Conservation (phyloP, 306 rosid species). For the Castanea mollissima region DNA sequence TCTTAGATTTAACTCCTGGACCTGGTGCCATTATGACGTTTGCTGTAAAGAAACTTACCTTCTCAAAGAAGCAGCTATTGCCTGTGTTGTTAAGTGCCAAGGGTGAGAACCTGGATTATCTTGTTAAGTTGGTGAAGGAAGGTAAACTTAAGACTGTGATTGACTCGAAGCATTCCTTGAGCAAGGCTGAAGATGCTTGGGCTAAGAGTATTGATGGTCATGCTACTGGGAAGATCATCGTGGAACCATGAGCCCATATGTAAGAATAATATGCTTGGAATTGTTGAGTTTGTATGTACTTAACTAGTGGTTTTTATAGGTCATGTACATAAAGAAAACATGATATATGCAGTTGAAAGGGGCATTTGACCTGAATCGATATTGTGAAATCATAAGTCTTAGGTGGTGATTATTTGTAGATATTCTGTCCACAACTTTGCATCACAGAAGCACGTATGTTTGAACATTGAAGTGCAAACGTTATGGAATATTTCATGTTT, state of each 20-base stretch:
- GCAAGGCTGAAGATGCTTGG: slow-evolving; percentile 78
- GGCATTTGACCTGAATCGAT: no score
- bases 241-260: slow-evolving; percentile 28
- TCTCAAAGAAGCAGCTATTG: slow-evolving; percentile 58
- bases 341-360: no score
- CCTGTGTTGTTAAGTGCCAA: slow-evolving; percentile 23
- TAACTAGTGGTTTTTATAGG: neutral
- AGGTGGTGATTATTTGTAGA: no score
- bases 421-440: no score
- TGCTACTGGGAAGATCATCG: slow-evolving; percentile 72
- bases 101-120: slow-evolving; percentile 44
- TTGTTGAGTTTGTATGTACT: neutral
- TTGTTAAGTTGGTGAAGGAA: slow-evolving; percentile 47
- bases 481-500: no score
- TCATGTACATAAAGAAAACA: no score
- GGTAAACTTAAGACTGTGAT: slow-evolving; percentile 56
- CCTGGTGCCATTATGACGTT: slow-evolving; percentile 16
- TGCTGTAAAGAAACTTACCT: slow-evolving; percentile 45
- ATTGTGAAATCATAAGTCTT: no score
- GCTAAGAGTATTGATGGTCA: slow-evolving; percentile 67
- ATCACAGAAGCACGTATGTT: no score
- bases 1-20: slow-evolving; percentile 54
- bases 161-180: slow-evolving; percentile 54
- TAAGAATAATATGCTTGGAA: neutral
- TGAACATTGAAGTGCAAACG: no score